Conservation (phyloP, 1,139 yeast species). For the Sugiyamaella japonica region DNA sequence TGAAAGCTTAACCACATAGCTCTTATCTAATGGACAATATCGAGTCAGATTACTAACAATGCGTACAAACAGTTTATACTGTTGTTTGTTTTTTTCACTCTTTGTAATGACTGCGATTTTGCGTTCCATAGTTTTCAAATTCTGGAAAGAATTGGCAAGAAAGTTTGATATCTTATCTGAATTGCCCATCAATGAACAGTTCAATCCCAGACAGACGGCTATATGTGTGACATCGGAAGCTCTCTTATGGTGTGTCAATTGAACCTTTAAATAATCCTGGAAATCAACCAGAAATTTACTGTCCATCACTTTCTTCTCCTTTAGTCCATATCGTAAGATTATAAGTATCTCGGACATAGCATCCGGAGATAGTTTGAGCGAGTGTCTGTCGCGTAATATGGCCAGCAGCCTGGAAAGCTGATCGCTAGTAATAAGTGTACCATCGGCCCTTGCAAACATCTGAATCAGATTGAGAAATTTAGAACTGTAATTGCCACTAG, state of each 20-base stretch:
- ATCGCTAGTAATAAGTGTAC: slow-evolving; percentile 37
- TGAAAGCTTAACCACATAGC: slow-evolving; percentile 41
- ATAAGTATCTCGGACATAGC: slow-evolving; percentile 46
- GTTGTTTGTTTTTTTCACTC: slow-evolving; percentile 6
- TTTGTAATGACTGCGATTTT: background rate
- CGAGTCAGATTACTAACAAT: slow-evolving; percentile 61
- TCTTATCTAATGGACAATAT: slow-evolving; percentile 56
- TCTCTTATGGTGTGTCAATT: slow-evolving; percentile 41
- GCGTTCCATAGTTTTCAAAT: background rate
- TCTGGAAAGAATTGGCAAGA: slow-evolving; percentile 34
- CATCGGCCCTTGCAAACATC: slow-evolving; percentile 15
- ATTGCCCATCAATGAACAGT: slow-evolving; percentile 39
- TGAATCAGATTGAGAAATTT: background rate
- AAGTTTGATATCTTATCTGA: slow-evolving; percentile 57
- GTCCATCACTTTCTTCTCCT: slow-evolving; percentile 48
- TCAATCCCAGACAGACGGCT: slow-evolving; percentile 6
- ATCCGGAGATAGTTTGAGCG: slow-evolving; percentile 43
- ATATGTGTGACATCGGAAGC: slow-evolving; percentile 8
- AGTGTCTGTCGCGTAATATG: background rate
- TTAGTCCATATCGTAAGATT: slow-evolving; percentile 54
- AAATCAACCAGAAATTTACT: slow-evolving; percentile 52
- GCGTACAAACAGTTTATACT: slow-evolving; percentile 48
- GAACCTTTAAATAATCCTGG: slow-evolving; percentile 53
- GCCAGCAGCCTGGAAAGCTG: slow-evolving; percentile 44
- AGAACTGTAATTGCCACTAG: background rate